A percentile compares a stretch with the other conserved stretches of the same genome.
Conservation (phyloP, 2,329 filamentous ascomycete genomes). For the Aureobasidium sp. region DNA sequence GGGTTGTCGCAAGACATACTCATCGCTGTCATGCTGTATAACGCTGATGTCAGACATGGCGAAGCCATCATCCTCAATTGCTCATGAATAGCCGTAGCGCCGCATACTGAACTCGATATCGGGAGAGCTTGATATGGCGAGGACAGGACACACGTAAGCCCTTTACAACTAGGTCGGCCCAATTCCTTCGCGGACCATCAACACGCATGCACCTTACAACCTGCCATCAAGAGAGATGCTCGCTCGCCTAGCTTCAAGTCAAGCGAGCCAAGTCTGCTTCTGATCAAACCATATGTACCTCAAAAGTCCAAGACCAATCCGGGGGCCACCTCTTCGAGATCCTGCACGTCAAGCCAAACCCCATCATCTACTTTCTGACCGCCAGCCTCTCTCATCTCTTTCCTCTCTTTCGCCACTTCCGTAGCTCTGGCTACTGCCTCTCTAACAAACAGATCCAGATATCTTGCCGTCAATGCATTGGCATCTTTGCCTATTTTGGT, state of each 20-base stretch:
- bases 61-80: neutral
- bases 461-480: slow-evolving; percentile 69
- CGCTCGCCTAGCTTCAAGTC: neutral
- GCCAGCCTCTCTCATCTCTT: slow-evolving; percentile 27
- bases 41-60: neutral
- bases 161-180: neutral
- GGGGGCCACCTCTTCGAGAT: slow-evolving; percentile 80
- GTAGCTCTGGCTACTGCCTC: slow-evolving; percentile 78
- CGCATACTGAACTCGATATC: neutral
- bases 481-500: slow-evolving; percentile 72
- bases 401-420: slow-evolving; percentile 53
- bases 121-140: neutral
- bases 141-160: neutral
- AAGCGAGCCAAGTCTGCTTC: neutral
- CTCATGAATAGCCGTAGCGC: neutral
- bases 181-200: neutral
- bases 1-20: neutral
- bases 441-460: slow-evolving; percentile 83
- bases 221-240: neutral
- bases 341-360: slow-evolving; percentile 62
- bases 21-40: neutral
- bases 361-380: slow-evolving; percentile 19
- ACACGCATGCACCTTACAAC: neutral
- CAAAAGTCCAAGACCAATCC: slow-evolving; percentile 68
- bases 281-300: neutral